These are phyloP conservation scores for Chrysophaeum taylorii DNA, from an alignment of 352 stramenopile genomes.

Conservation along the genomic window DNA sequence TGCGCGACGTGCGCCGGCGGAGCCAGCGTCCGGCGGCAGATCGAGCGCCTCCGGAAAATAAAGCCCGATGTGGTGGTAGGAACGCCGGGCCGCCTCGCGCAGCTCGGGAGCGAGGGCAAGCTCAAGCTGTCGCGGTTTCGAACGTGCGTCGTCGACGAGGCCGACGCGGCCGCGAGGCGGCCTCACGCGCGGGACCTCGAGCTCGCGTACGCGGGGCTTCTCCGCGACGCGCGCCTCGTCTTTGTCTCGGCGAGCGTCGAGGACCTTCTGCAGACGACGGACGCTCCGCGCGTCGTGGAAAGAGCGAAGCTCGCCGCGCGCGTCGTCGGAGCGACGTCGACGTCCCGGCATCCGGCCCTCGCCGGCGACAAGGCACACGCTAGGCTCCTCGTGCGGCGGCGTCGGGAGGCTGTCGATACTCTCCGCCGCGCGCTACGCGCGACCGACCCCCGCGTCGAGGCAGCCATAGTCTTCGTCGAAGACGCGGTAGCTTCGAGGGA, in stretches of 20 bases:
- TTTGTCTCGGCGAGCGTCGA: background rate
- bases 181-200: background rate
- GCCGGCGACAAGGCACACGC: too few species aligned
- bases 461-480: constrained; percentile 12
- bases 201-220: background rate
- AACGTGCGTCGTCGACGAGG: background rate
- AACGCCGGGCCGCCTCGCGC: constrained; percentile 8
- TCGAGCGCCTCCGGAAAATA: background rate
- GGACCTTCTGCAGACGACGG: background rate
- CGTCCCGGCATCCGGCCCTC: too few species aligned
- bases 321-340: background rate
- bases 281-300: background rate
- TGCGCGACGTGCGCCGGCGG: too few species aligned
- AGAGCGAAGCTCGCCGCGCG: too few species aligned
- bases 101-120: background rate
- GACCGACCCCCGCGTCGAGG: background rate
- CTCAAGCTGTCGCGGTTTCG: background rate
- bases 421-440: constrained; percentile 2
- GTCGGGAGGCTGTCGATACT: background rate
- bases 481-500: background rate
- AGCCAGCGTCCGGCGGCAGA: background rate
- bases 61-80: constrained; percentile 2
- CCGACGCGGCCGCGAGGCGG: background rate
- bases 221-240: background rate
- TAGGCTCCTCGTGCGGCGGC: background rate